phyloP scores from a whole-genome alignment of 352 stramenopile species.

The Pythium angustatum region DNA sequence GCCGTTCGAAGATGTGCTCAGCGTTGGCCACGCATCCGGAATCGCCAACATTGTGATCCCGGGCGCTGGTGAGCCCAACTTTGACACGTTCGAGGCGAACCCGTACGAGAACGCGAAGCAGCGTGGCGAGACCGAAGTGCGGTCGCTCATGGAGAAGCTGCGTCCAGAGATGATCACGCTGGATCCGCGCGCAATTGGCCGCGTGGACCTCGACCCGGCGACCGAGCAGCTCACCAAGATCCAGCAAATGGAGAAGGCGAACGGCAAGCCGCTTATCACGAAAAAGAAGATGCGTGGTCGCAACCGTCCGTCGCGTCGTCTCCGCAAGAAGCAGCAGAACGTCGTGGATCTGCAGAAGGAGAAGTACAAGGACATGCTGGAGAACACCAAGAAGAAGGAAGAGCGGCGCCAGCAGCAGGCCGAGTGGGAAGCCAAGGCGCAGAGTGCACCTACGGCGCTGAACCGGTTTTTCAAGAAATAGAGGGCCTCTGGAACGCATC shows the following conservation, averaged over 20 bases:
- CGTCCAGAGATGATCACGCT: conserved; percentile 98
- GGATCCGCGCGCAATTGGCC: conserved; percentile 92
- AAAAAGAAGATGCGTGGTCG: conserved; percentile 98
- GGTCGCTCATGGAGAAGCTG: conserved; percentile 97
- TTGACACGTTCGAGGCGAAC: conserved; percentile 98
- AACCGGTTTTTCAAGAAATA: conserved; percentile 91
- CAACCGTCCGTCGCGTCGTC: conserved; percentile 96
- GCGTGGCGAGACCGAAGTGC: conserved; percentile 95
- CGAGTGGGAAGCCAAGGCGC: conserved; percentile 78
- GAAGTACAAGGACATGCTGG: conserved; percentile 87
- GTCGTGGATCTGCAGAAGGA: conserved; percentile 95
- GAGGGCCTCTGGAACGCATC: conserved; percentile 17
- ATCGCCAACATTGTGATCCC: conserved; percentile 92
- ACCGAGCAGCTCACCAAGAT: conserved; percentile 86
- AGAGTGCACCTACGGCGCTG: conserved; percentile 73
- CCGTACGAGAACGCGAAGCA: conserved; percentile 97
- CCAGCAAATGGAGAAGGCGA: conserved; percentile 70
- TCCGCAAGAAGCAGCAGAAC: conserved; percentile 98
- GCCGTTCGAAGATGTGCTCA: conserved; percentile 98
- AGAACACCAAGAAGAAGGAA: conserved; percentile 73
- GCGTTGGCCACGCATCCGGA: conserved; percentile 91
- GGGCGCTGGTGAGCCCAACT: conserved; percentile 96
- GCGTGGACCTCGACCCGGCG: conserved; percentile 91
- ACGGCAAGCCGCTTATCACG: conserved; percentile 63
- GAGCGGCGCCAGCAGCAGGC: conserved; percentile 72